Base-by-base conservation (phyloP, 2,329 filamentous ascomycete species). In the Zymoseptoria tritici region DNA sequence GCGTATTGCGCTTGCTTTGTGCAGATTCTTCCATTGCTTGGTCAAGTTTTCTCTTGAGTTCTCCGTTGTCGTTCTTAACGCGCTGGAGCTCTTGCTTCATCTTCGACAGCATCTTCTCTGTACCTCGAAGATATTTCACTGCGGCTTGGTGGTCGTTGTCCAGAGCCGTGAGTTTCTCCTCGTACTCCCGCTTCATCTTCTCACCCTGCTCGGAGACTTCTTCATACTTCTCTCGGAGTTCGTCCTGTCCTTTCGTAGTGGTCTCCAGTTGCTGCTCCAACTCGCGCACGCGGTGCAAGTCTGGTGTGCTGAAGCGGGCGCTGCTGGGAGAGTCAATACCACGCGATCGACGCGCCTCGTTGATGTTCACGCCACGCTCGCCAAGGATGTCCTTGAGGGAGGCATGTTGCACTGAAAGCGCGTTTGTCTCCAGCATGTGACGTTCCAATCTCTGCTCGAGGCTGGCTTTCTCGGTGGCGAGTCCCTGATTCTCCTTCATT, bases 111-210 rank as follows among this genome's bases (percentile, higher is more conserved):
- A 99, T 97, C 82, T 97, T 97, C 76, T 99, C 94, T 1, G 94
- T 97, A 60, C 94, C 94, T 76, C 96, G 95, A 67, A 99, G 90
- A 71, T 99, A 99, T 75, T 97, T 94, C 55, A 97, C 92, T 16
- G 94, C 93, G 50, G 94, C 96, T 75, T 97, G 91, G 73, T 99
- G 97, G 74, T 99, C 94, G 72, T 92, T 96, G 76, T 97, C 92
- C 31, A 99, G 85, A 72, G 96, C 92, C 60, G 90, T 85, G 56
- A 99, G 82, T 75, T 97, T 97, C 73, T 97, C 92, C 63, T 92
- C 89, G 77, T 96, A 97, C 53, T 89, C 84, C 58, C 85, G 83
- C 72, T 96, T 93, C n/a, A 91, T 88, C 70, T 96, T 90, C 67
- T 94, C 88, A 61, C 90, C 86, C 57, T 93, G 89, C 49, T 83